Conservation (phyloP, 73 alveolate genomes). For the Paramecium primaurelia region DNA sequence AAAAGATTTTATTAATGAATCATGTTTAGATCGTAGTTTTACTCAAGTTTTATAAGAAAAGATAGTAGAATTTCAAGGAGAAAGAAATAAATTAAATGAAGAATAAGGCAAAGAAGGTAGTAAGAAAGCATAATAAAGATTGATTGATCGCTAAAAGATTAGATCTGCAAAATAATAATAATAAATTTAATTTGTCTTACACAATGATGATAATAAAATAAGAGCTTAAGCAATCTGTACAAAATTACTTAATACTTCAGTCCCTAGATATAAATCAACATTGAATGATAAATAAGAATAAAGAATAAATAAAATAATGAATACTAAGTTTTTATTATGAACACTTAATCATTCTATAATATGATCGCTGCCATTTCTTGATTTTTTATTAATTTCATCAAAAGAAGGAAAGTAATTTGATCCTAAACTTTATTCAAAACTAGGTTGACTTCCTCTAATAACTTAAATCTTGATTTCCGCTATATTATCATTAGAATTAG, state of each 20-base stretch:
- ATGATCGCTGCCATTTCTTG: background rate
- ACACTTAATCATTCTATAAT: background rate
- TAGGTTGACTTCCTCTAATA: background rate
- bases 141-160: background rate
- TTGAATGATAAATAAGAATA: background rate
- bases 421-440: background rate
- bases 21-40: background rate
- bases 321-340: background rate
- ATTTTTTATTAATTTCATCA: background rate
- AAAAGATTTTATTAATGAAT: background rate
- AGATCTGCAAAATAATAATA: background rate
- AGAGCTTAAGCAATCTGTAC: background rate
- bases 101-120: background rate
- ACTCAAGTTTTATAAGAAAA: background rate
- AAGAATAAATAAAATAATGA: background rate
- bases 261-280: background rate
- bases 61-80: background rate
- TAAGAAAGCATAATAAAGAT: background rate
- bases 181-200: background rate
- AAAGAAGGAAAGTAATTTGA: constrained; percentile 21
- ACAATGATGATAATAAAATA: background rate
- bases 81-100: background rate
- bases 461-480: background rate
- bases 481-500: background rate
- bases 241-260: background rate